Base-by-base conservation (phyloP, 768 basidiomycete genomes). In the Suillus spraguei region DNA sequence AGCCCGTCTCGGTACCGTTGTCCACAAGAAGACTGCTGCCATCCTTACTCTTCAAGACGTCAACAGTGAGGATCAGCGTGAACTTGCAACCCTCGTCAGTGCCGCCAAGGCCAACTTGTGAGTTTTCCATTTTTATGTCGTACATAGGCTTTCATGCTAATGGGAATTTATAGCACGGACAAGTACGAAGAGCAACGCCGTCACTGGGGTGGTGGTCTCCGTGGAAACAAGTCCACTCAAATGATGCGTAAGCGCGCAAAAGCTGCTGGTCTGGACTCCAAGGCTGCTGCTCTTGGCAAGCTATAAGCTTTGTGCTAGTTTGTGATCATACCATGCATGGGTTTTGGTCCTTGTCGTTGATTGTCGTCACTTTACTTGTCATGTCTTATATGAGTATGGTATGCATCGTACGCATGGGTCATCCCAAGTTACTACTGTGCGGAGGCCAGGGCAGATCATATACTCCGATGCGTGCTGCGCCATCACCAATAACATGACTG, bases 51-150 rank as follows among this genome's bases (percentile, higher is more conserved):
- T 99, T 64, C 92, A 95, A 80, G 97, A 99, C 28, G 97, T 99
- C 72, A 88, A 87, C 81, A 91, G 89, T 76, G 97, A 98, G 80
- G 97, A 99, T 81, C 83, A 89, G 75, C 89, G 92, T 66, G 96
- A 98, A 65, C 90, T 98, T 61, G 90, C 94, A 49, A 98, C 91
- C 68, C 85, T 99, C 72, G 84, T 98, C 74, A 90, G 88, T 70
- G 95, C 97, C 65, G 87, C 94, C 69, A 98, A 98, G 85, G 93
- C 94, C 66, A 99, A 98, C 85, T 99, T 96, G 95, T 92, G 77
- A 64, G 95, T 86, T 62, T 41, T 14, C 2, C 7, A 33, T 24
- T 33, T 6, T 4, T 35, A 49, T 13, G 16, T 24, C 28, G 8
- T 49, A 42, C 17, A 5, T 24, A 36, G 6, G 41, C 17, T 41